A percentile compares a stretch with the other conserved stretches of the same genome.
Evolutionary conservation across 2,329 filamentous ascomycete genomes (phyloP).

Genomic region (Gnomoniopsis smithogilvyi): DNA sequence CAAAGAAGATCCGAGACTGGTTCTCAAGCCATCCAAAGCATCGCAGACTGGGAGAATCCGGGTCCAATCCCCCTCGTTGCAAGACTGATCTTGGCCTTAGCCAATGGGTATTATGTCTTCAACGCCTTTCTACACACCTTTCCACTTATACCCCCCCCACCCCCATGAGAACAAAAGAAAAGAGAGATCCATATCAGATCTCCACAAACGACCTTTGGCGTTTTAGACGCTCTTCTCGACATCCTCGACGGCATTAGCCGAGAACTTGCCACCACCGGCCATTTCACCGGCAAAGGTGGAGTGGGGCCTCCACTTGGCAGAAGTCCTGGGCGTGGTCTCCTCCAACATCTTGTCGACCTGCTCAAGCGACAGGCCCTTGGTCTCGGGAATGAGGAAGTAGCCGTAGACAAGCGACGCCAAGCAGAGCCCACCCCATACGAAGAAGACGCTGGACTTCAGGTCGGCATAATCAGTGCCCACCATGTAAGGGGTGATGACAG

Average conservation of each 20-base stretch:
- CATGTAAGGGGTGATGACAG: constrained; percentile 74
- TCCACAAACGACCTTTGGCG: too few species aligned
- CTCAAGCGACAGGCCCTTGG: constrained; percentile 73
- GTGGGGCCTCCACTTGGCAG: constrained; percentile 71
- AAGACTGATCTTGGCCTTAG: neutral
- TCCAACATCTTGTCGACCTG: constrained; percentile 87
- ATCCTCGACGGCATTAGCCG: constrained; percentile 20
- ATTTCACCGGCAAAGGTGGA: constrained; percentile 58
- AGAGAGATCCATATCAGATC: neutral
- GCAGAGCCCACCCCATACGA: constrained; percentile 71
- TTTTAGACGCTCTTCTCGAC: constrained; percentile 30
- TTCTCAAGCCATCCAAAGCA: too few species aligned
- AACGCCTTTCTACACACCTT: constrained; percentile 7
- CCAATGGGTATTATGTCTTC: constrained; percentile 2
- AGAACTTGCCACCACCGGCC: constrained; percentile 24
- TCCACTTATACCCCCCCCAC: neutral
- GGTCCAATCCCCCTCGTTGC: neutral
- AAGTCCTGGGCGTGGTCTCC: constrained; percentile 75
- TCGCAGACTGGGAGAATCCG: too few species aligned
- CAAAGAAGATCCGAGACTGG: too few species aligned
- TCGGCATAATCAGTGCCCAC: constrained; percentile 51
- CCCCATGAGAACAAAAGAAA: too few species aligned
- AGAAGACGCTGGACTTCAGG: constrained; percentile 68
- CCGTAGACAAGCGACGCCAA: constrained; percentile 57
- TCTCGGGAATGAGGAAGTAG: constrained; percentile 73